Base-by-base conservation (phyloP, 441 rosid genomes). In the Pelargonium australe region DNA sequence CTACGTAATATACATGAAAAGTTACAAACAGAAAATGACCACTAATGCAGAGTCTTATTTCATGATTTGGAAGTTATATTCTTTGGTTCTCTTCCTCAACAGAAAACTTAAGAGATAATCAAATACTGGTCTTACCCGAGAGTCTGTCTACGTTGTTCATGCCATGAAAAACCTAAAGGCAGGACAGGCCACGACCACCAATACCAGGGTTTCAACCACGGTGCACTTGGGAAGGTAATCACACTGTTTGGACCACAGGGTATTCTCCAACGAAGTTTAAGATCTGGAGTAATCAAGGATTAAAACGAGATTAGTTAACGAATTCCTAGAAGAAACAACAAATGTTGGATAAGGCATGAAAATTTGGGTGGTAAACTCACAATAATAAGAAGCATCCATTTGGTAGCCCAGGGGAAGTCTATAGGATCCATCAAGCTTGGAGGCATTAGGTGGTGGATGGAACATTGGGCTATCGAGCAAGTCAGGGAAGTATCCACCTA, bases 141-240 rank as follows among this genome's bases (percentile, higher is more conserved):
- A 73, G 84, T 85, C 65, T 80, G 79, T 66, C 77, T 86, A 43
- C 98, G 96, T 68, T 68, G 80, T 67, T 94, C 82, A 17, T 94
- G 98, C 97, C 97, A 94, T 37, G 78, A 78, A 19, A 89, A 44
- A 45, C 98, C 98, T 66, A 94, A 66, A 5, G 97, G 97, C 62
- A 91, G 87, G 72, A 91, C 96, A 37, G 98, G 97, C 91, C 93
- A 94, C 37, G 98, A 86, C 97, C 98, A 94, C 98, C 97, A 94
- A 57, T 94, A 94, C 97, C 98, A 94, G 64, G 98, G 98, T 74
- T 94, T 94, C 85, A 91, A 73, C 95, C 95, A 94, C 16, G 87
- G 79, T 6, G 96, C 98, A 77, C 98, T 86, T 1, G 98, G 98
- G 79, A 88, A 94, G 19, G 98, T 91, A 63, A 94, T 86, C 71